A percentile compares a stretch with the other conserved stretches of the same genome.
phyloP scores from a whole-genome alignment of 192 early-diverging fungal genomes.

The Funneliformis geosporum region DNA sequence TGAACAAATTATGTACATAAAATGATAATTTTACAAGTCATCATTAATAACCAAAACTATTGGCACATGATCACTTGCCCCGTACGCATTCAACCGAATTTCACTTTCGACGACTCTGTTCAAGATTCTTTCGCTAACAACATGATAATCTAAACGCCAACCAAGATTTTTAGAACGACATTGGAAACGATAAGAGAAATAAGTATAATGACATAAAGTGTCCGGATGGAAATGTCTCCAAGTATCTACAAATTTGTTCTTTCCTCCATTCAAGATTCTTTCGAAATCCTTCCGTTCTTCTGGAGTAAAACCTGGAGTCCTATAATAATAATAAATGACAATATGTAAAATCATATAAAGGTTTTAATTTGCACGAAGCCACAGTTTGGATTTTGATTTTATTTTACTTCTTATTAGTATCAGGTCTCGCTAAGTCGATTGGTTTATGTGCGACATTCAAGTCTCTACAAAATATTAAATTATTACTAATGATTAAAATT shows the following conservation, averaged over 20 bases:
- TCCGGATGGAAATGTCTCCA: constrained; percentile 74
- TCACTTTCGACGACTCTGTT: constrained; percentile 60
- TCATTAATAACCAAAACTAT: constrained; percentile 62
- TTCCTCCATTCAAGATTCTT: constrained; percentile 52
- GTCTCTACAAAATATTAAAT: constrained; percentile 46
- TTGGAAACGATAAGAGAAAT: constrained; percentile 75
- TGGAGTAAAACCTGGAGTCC: constrained; percentile 78
- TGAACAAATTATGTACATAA: neutral
- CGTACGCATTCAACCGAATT: constrained; percentile 74
- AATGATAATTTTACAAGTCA: constrained; percentile 20
- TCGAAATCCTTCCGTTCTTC: constrained; percentile 79
- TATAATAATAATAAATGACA: constrained; percentile 17
- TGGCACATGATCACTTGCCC: constrained; percentile 89
- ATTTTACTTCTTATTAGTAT: constrained; percentile 64
- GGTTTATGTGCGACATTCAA: constrained; percentile 83
- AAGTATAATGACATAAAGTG: constrained; percentile 68
- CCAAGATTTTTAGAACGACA: constrained; percentile 70
- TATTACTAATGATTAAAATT: neutral
- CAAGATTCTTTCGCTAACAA: constrained; percentile 57
- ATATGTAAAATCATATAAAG: neutral
- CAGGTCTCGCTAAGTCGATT: constrained; percentile 73
- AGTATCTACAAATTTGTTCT: constrained; percentile 65
- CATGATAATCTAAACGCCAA: constrained; percentile 90
- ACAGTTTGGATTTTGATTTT: neutral
- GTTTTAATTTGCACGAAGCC: neutral